Percentiles rank a stretch among this genome's conserved stretches.
These are phyloP conservation scores for Kalaharituber pfeilii DNA, from an alignment of 2,329 filamentous ascomycete species.

Conservation along the genomic window DNA sequence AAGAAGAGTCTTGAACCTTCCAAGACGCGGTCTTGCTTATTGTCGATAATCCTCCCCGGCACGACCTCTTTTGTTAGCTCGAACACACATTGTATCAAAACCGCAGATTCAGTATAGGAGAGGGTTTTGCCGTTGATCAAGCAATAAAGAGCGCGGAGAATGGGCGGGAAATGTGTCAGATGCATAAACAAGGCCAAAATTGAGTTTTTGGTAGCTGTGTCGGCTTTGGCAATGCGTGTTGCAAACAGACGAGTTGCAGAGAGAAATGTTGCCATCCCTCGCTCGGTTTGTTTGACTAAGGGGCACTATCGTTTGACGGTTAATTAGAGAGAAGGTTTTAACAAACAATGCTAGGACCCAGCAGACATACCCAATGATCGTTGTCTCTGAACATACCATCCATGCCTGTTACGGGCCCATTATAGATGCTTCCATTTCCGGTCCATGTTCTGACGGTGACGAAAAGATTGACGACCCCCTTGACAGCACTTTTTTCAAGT, in stretches of 20 bases:
- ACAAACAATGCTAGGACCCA: too few species aligned
- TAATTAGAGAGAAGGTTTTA: too few species aligned
- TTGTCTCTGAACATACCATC: not conserved
- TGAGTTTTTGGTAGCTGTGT: constrained; percentile 22
- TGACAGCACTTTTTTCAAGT: not conserved
- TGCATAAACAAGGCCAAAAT: constrained; percentile 24
- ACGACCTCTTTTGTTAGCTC: constrained; percentile 23
- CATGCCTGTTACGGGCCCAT: not conserved
- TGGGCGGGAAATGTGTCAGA: constrained; percentile 25
- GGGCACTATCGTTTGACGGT: too few species aligned
- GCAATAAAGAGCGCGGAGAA: constrained; percentile 24
- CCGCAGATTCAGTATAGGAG: constrained; percentile 23
- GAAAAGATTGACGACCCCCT: not conserved
- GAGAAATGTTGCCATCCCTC: constrained; percentile 26
- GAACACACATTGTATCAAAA: constrained; percentile 24
- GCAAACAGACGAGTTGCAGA: constrained; percentile 26
- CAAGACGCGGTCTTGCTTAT: constrained; percentile 22
- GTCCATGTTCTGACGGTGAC: not conserved
- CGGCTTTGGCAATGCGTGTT: constrained; percentile 16
- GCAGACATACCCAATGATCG: not conserved
- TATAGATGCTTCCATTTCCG: not conserved
- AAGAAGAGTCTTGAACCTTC: constrained; percentile 27
- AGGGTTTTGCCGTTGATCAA: constrained; percentile 26
- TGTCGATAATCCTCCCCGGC: constrained; percentile 22
- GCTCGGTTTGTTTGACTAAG: constrained; percentile 22